phyloP scores from a whole-genome alignment of 2,329 filamentous ascomycete genomes.

The Colletotrichum magnum region DNA sequence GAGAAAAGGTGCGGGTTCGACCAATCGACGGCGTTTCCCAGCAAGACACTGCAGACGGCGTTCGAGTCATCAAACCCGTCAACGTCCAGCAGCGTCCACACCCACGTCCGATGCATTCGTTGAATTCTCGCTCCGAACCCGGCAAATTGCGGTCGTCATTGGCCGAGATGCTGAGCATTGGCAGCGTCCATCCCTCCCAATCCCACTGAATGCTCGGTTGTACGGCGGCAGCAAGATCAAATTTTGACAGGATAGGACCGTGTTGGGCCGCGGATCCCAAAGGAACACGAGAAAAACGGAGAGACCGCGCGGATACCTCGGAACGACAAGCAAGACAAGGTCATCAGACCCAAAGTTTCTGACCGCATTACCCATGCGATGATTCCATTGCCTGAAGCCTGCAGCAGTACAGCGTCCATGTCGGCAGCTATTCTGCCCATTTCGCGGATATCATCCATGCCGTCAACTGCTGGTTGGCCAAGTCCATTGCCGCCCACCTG shows the following conservation, averaged over 20 bases:
- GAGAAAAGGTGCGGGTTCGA: background rate
- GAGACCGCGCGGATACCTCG: slow-evolving; percentile 40
- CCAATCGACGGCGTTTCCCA: slow-evolving; percentile 13
- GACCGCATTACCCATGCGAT: slow-evolving; percentile 37
- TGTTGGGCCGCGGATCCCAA: slow-evolving; percentile 27
- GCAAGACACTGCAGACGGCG: slow-evolving; percentile 6
- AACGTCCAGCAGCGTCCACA: slow-evolving; percentile 10
- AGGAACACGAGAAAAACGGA: slow-evolving; percentile 37
- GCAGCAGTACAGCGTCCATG: slow-evolving; percentile 18
- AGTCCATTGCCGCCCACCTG: slow-evolving; percentile 22
- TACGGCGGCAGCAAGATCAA: background rate
- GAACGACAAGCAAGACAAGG: slow-evolving; percentile 36
- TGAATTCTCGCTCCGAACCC: slow-evolving; percentile 11
- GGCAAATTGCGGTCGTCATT: slow-evolving; percentile 24
- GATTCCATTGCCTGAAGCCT: slow-evolving; percentile 39
- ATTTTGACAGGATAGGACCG: slow-evolving; percentile 36
- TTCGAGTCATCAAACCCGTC: slow-evolving; percentile 3
- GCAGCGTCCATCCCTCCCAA: slow-evolving; percentile 7
- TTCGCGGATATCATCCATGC: slow-evolving; percentile 27
- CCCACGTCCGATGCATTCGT: background rate
- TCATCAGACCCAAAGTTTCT: slow-evolving; percentile 41
- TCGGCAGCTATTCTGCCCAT: slow-evolving; percentile 26
- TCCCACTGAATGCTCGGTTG: background rate
- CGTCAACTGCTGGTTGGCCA: slow-evolving; percentile 20
- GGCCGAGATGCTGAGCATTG: slow-evolving; percentile 10